phyloP scores from a whole-genome alignment of 805 yeast genomes.

The Wickerhamomyces sydowiorum region DNA sequence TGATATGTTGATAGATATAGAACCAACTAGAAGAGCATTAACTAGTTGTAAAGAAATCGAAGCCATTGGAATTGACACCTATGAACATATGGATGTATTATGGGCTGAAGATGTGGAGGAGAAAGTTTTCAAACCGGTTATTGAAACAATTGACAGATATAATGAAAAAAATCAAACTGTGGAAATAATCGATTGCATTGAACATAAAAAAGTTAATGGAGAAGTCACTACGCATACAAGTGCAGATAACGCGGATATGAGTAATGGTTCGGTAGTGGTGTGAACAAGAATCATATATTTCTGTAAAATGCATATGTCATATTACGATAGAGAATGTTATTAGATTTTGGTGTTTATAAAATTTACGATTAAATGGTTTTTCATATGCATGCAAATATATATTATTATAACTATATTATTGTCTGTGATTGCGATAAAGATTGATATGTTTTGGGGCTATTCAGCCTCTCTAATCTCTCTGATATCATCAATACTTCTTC shows the following conservation, averaged over 20 bases:
- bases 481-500: constrained; percentile 30
- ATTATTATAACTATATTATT: constrained; percentile 38
- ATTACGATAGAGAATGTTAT: constrained; percentile 20
- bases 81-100: constrained; percentile 76
- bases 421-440: constrained; percentile 26
- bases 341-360: too few relatives aligned
- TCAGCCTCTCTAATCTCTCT: constrained; percentile 48
- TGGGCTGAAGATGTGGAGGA: constrained; percentile 63
- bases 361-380: too few relatives aligned
- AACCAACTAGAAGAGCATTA: constrained; percentile 49
- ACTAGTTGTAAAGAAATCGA: constrained; percentile 29
- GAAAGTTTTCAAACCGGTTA: constrained; percentile 32
- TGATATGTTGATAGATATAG: constrained; percentile 71
- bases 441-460: constrained; percentile 17
- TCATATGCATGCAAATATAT: too few relatives aligned
- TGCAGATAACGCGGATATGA: background rate
- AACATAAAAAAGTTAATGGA: background rate
- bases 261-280: background rate
- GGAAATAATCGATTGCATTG: background rate
- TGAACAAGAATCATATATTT: too few relatives aligned
- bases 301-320: background rate
- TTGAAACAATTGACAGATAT: constrained; percentile 42
- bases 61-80: constrained; percentile 42
- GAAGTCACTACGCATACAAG: background rate
- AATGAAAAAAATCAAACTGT: background rate